These are phyloP conservation scores for Trichoderma gracile DNA, from an alignment of 2,329 filamentous ascomycete genomes.

Conservation along the genomic window DNA sequence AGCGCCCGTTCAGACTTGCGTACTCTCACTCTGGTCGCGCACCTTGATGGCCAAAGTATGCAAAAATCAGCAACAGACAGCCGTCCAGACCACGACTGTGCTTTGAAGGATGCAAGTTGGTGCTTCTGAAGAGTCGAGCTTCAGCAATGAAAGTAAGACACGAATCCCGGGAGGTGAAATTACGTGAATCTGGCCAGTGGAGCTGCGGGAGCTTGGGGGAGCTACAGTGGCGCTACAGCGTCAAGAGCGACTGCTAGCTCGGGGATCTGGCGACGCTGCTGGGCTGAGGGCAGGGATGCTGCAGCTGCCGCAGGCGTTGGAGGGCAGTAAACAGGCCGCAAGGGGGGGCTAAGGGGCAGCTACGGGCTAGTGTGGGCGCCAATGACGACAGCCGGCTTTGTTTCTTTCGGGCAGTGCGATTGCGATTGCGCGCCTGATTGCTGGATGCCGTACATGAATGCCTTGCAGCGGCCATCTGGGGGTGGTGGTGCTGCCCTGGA, in stretches of 20 bases:
- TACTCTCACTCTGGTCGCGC: not conserved
- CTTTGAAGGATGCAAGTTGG: slow-evolving; percentile 10
- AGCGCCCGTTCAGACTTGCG: not conserved
- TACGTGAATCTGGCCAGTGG: slow-evolving; percentile 3
- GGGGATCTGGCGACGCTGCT: slow-evolving; percentile 11
- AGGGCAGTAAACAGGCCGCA: slow-evolving; percentile 8
- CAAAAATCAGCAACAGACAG: not conserved
- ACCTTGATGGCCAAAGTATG: not conserved
- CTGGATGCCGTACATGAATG: slow-evolving; percentile 15
- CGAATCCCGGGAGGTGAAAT: not conserved
- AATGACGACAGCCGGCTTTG: slow-evolving; percentile 19
- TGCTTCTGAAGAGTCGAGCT: not conserved
- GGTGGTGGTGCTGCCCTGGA: not conserved
- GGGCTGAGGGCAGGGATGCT: slow-evolving; percentile 16
- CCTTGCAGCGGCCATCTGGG: slow-evolving; percentile 4
- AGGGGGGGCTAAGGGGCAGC: slow-evolving; percentile 15
- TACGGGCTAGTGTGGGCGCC: slow-evolving; percentile 14
- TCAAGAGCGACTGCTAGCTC: not conserved
- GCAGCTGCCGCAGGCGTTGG: not conserved
- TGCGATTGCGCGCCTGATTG: not conserved
- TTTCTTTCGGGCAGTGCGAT: not conserved
- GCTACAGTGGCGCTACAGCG: slow-evolving; percentile 9
- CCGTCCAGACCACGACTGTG: not conserved
- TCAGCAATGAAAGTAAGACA: not conserved
- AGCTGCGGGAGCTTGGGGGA: slow-evolving; percentile 21